Conservation (phyloP, 345 rosid genomes). For the Syzygium jambos region DNA sequence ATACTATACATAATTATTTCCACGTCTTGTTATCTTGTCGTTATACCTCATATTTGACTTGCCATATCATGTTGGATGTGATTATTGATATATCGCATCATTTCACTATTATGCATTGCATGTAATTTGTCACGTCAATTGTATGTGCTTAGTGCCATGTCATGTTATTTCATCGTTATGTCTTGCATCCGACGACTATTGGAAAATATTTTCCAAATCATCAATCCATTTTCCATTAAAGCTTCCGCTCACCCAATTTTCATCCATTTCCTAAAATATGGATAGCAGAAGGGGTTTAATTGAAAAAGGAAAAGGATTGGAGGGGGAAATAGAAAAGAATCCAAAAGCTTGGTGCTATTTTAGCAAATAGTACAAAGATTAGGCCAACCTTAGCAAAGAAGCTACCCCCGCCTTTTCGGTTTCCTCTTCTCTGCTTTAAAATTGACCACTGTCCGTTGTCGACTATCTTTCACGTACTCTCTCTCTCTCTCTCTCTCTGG, state of each 20-base stretch:
- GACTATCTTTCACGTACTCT: not conserved
- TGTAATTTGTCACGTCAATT: accelerated
- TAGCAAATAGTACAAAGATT: not conserved
- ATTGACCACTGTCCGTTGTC: not conserved
- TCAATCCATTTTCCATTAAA: not conserved
- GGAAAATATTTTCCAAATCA: too few species aligned
- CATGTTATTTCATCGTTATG: not conserved
- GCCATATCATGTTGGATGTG: not conserved
- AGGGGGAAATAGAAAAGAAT: not conserved
- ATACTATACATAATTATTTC: not conserved
- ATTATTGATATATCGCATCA: too few species aligned
- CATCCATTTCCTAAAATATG: not conserved
- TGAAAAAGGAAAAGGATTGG: not conserved
- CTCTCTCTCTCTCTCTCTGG: not conserved
- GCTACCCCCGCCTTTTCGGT: not conserved
- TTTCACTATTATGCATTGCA: not conserved
- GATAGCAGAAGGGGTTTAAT: not conserved
- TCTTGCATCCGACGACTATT: not conserved
- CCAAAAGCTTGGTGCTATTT: not conserved
- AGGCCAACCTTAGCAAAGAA: not conserved
- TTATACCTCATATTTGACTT: not conserved
- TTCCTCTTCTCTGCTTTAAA: not conserved
- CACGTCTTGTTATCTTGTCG: not conserved
- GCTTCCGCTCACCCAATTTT: not conserved
- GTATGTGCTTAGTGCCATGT: too few species aligned